A percentile compares a stretch with the other conserved stretches of the same genome.
Evolutionary conservation across 2,329 filamentous ascomycete genomes (phyloP).

Genomic region (Colletotrichum horii): DNA sequence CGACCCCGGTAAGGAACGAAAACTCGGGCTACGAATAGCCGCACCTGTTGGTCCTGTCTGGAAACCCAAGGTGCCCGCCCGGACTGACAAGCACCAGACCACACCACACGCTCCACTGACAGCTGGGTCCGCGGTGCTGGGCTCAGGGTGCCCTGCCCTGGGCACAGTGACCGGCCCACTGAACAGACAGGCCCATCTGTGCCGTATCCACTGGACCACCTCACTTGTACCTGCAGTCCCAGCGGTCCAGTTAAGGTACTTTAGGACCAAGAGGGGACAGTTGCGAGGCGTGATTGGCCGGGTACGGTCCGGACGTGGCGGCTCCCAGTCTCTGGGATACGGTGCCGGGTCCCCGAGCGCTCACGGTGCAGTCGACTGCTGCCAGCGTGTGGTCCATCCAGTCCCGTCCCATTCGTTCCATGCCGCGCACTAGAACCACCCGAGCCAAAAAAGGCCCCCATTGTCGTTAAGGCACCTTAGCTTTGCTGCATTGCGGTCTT

Average conservation of each 20-base stretch:
- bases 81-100: neutral
- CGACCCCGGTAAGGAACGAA: too few relatives aligned
- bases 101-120: neutral
- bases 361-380: neutral
- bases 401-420: neutral
- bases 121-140: neutral
- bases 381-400: neutral
- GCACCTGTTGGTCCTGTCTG: neutral
- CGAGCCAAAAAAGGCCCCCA: neutral
- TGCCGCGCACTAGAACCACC: neutral
- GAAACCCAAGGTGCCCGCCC: neutral
- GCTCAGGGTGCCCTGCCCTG: neutral
- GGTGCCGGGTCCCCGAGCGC: slow-evolving; percentile 1
- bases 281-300: neutral
- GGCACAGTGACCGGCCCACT: neutral
- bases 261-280: neutral
- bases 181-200: neutral
- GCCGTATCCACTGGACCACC: neutral
- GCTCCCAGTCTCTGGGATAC: neutral
- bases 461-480: too few relatives aligned
- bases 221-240: neutral
- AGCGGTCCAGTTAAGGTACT: neutral
- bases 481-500: neutral
- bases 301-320: neutral
- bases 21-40: too few relatives aligned